Conservation (phyloP, 2,329 filamentous ascomycete genomes). For the Neonectria hederae region DNA sequence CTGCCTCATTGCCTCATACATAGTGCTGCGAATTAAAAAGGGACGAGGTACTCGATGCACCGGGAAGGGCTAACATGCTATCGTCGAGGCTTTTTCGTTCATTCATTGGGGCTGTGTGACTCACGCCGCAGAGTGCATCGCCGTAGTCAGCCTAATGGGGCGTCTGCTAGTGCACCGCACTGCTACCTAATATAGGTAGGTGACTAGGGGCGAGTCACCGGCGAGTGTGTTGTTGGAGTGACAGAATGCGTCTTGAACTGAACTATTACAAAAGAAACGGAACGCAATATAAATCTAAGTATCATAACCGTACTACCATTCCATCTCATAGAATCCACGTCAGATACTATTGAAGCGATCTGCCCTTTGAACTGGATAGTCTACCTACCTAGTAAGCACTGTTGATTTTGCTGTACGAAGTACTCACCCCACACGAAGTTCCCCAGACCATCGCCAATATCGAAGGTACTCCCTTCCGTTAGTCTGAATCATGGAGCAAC, state of each 20-base stretch:
- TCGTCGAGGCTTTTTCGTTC: neutral
- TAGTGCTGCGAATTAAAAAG: neutral
- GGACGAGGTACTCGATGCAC: neutral
- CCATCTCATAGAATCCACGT: neutral
- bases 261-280: neutral
- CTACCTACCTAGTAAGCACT: no score
- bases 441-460: no score
- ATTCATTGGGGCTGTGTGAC: constrained; percentile 6
- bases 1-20: neutral
- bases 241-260: neutral
- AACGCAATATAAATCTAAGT: neutral
- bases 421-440: neutral
- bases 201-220: neutral
- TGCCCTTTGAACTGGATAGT: no score
- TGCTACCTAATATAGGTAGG: neutral
- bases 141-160: constrained; percentile 10
- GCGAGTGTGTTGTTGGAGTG: neutral
- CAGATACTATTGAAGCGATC: neutral
- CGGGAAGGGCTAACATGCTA: neutral
- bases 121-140: constrained; percentile 17
- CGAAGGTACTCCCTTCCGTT: neutral
- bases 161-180: neutral
- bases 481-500: constrained; percentile 25
- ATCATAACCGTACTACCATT: neutral
- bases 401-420: neutral